phyloP scores from a whole-genome alignment of 208 protist species.

The Crithidia fasciculata region DNA sequence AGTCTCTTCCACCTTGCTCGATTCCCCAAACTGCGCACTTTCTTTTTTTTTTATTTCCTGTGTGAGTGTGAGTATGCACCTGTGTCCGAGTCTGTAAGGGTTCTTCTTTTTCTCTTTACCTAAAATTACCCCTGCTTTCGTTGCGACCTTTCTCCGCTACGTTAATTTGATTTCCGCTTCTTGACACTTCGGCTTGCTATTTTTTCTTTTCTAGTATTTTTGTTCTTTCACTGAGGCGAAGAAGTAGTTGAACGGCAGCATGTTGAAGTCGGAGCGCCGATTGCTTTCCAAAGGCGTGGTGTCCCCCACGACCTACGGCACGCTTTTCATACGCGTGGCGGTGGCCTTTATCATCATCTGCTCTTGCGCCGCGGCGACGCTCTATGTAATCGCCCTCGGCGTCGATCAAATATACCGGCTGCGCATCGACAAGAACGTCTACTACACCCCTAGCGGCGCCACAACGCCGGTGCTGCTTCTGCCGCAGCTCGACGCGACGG shows the following conservation, averaged over 20 bases:
- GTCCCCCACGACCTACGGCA: conserved; percentile 10
- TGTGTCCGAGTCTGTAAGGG: too few species aligned
- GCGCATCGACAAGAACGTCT: conserved; percentile 24
- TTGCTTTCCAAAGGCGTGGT: background rate
- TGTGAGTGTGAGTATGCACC: background rate
- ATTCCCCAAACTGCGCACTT: background rate
- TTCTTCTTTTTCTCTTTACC: conserved; percentile 4
- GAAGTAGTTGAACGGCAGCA: background rate
- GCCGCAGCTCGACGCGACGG: conserved; percentile 41
- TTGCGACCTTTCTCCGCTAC: too few species aligned
- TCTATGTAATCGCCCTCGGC: conserved; percentile 11
- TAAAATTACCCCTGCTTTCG: too few species aligned
- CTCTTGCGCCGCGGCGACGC: conserved; percentile 6
- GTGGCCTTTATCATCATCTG: conserved; percentile 3
- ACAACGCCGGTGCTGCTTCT: conserved; percentile 25
- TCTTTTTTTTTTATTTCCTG: conserved; percentile 22
- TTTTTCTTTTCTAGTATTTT: conserved; percentile 25
- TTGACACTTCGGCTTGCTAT: conserved; percentile 2
- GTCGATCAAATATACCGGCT: conserved; percentile 16
- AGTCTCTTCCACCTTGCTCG: background rate
- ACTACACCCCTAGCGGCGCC: background rate
- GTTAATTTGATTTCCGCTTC: too few species aligned
- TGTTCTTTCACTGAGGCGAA: background rate
- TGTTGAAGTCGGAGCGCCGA: background rate
- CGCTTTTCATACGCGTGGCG: conserved; percentile 8